These are phyloP conservation scores for Hypoxylon rubiginosum DNA, from an alignment of 2,329 filamentous ascomycete species.

Conservation along the genomic window DNA sequence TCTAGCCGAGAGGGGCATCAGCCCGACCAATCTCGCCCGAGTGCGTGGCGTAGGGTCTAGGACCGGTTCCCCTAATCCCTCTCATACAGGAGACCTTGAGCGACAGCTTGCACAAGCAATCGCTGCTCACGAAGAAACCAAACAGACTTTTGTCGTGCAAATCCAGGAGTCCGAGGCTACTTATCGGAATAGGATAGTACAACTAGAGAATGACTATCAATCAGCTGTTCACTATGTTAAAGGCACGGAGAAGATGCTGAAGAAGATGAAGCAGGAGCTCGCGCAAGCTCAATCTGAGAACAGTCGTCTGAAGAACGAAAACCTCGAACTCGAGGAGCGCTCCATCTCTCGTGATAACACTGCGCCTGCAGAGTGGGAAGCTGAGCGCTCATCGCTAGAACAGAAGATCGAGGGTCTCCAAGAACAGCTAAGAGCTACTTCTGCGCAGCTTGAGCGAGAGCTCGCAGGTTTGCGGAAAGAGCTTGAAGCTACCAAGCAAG, in stretches of 20 bases:
- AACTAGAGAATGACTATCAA: constrained; percentile 97
- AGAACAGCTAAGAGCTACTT: constrained; percentile 74
- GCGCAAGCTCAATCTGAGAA: constrained; percentile 92
- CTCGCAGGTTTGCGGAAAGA: constrained; percentile 78
- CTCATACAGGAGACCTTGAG: constrained; percentile 86
- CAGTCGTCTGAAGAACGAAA: constrained; percentile 81
- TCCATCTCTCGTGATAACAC: constrained; percentile 54
- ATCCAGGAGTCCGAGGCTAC: constrained; percentile 88
- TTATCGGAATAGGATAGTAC: constrained; percentile 92
- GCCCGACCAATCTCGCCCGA: constrained; percentile 77
- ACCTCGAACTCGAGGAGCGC: constrained; percentile 74
- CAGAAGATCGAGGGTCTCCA: constrained; percentile 78
- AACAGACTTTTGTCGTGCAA: constrained; percentile 79
- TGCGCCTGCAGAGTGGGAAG: constrained; percentile 76
- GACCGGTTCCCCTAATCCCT: constrained; percentile 83
- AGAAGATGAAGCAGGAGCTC: constrained; percentile 98
- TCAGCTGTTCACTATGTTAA: constrained; percentile 98
- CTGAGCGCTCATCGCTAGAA: constrained; percentile 77
- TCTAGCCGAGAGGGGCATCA: constrained; percentile 88
- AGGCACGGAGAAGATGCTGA: constrained; percentile 98
- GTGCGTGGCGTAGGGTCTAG: constrained; percentile 80
- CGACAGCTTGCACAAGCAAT: constrained; percentile 83
- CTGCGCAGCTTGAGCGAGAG: constrained; percentile 77
- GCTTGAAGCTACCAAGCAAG: constrained; percentile 72
- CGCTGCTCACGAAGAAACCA: constrained; percentile 88